Percentiles rank a stretch among this genome's conserved stretches.
Conservation (phyloP, 257 asterid genomes). For the Osmanthus fragrans region DNA sequence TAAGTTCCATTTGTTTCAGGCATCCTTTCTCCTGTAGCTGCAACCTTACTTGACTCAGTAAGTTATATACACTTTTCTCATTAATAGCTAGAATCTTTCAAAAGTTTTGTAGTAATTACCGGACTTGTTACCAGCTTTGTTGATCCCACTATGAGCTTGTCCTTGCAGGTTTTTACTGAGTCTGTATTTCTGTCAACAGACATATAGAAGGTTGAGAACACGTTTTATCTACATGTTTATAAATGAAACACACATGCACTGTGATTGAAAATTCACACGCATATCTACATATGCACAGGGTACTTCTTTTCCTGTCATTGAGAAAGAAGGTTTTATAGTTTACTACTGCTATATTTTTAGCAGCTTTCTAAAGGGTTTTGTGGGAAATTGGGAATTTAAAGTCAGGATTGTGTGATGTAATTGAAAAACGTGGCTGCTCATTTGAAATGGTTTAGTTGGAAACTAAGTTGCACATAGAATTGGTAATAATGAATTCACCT, state of each 20-base stretch:
- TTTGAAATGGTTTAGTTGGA: neutral
- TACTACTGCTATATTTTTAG: neutral
- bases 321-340: neutral
- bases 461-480: neutral
- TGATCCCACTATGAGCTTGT: constrained; percentile 58
- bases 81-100: neutral
- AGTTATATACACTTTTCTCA: neutral
- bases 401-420: neutral
- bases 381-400: neutral
- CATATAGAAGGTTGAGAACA: constrained; percentile 18
- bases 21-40: constrained; percentile 62
- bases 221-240: neutral
- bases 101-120: constrained; percentile 3
- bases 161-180: constrained; percentile 79
- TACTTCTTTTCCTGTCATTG: no score
- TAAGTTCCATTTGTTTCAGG: constrained; percentile 41
- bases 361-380: neutral
- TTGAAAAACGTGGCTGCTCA: neutral
- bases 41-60: constrained; percentile 28
- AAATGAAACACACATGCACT: neutral
- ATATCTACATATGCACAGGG: no score
- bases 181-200: constrained; percentile 69
- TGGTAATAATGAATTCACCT: constrained; percentile 46
- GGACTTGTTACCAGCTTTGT: constrained; percentile 54
- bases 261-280: neutral